These are phyloP conservation scores for Amanita thiersii DNA, from an alignment of 768 basidiomycete species.

Conservation along the genomic window DNA sequence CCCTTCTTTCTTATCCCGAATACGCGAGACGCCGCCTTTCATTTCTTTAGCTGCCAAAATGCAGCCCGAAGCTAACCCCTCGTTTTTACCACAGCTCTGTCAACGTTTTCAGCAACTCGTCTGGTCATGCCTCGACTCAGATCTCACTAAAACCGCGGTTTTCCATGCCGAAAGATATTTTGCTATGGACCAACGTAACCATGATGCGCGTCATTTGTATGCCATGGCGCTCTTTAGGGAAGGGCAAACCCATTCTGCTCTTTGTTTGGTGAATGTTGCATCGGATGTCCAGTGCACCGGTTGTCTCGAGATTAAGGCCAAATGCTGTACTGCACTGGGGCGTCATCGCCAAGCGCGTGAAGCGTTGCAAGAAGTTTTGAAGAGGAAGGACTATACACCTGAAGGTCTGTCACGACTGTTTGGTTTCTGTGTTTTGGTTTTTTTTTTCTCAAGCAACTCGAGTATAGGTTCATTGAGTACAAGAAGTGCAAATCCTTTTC, in stretches of 20 bases:
- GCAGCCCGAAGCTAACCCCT: conserved; percentile 47
- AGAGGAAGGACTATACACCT: conserved; percentile 42
- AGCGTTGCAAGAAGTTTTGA: conserved; percentile 56
- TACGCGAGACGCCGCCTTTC: too few relatives aligned
- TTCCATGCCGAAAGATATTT: conserved; percentile 88
- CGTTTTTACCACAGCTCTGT: conserved; percentile 48
- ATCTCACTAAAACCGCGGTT: conserved; percentile 70
- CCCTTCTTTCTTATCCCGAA: background rate
- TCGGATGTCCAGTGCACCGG: conserved; percentile 57
- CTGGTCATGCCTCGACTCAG: conserved; percentile 80
- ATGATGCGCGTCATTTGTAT: conserved; percentile 81
- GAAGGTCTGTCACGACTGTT: conserved; percentile 39
- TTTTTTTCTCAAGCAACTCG: conserved; percentile 46
- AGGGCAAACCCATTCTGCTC: conserved; percentile 67
- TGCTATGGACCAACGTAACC: conserved; percentile 59
- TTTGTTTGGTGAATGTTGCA: conserved; percentile 58
- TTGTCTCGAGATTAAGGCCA: conserved; percentile 73
- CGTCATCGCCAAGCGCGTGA: conserved; percentile 73
- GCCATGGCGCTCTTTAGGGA: conserved; percentile 67
- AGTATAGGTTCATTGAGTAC: conserved; percentile 18
- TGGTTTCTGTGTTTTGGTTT: conserved; percentile 6
- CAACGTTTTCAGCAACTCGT: conserved; percentile 67
- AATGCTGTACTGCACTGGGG: conserved; percentile 65
- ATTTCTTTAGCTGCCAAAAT: conserved; percentile 22
- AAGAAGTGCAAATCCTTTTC: conserved; percentile 49